These are phyloP conservation scores for Aspergillus ostianus DNA, from an alignment of 495 filamentous ascomycete species.

Conservation along the genomic window DNA sequence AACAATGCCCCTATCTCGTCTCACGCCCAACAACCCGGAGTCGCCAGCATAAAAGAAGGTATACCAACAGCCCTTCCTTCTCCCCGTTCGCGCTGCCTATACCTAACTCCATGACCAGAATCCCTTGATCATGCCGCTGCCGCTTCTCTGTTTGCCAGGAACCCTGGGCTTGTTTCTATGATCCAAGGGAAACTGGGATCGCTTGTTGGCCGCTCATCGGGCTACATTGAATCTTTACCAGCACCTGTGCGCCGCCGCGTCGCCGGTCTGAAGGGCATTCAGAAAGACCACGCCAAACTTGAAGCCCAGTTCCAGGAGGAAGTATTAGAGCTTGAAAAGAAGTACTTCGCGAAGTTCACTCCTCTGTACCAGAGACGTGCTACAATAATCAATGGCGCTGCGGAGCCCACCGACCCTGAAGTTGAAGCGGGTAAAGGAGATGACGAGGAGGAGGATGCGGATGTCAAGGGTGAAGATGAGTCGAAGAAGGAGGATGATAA, in stretches of 20 bases:
- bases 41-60: slow-evolving; percentile 98
- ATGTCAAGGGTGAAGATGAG: slow-evolving; percentile 48
- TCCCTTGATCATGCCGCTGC: slow-evolving; percentile 83
- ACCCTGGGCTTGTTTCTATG: slow-evolving; percentile 90
- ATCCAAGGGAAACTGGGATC: slow-evolving; percentile 94
- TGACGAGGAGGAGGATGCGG: slow-evolving; percentile 66
- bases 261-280: slow-evolving; percentile 91
- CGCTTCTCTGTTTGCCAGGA: slow-evolving; percentile 87
- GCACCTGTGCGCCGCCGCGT: slow-evolving; percentile 86
- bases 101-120: slow-evolving; percentile 53
- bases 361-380: slow-evolving; percentile 95
- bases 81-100: background rate
- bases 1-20: slow-evolving; percentile 96
- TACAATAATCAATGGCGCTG: slow-evolving; percentile 83
- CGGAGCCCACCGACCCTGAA: slow-evolving; percentile 83
- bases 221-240: slow-evolving; percentile 96
- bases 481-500: slow-evolving; percentile 49
- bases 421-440: slow-evolving; percentile 82
- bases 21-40: slow-evolving; percentile 90
- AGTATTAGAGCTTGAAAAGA: slow-evolving; percentile 96
- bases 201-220: slow-evolving; percentile 91
- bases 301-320: slow-evolving; percentile 98
- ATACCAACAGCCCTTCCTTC: slow-evolving; percentile 31
- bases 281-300: slow-evolving; percentile 97
- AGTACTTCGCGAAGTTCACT: slow-evolving; percentile 97